Evolutionary conservation across 495 filamentous ascomycete species (phyloP), one percentile per base, ranked within the genome.

Genomic region (Neurospora sublineolata): DNA sequence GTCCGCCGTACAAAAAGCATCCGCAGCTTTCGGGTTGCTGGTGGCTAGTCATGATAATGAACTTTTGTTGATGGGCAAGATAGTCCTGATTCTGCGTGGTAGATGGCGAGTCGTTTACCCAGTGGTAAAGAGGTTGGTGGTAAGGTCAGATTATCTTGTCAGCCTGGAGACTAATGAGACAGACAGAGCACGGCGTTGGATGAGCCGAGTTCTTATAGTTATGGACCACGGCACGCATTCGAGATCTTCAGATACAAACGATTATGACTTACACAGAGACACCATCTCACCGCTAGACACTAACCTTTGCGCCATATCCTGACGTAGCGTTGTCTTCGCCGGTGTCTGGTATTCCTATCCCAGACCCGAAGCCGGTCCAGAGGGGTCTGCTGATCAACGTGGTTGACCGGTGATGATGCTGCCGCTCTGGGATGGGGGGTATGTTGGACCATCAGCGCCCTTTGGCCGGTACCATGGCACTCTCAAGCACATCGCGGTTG

Each of bases 351-450:
- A 70, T 67, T 38, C 71, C 37, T n/a, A 52, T 67, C 42, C 71
- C 46, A 71, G 23, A 58, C 27, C 70, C 23, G 72, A 70, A 39
- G 37, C 38, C 36, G 46, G 42, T 72, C 44, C 33, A 71, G 71
- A 69, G 70, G 60, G 76, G 75, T 77, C 77, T 75, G 77, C 72
- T 79, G 77, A 79, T 78, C 76, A 72, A 44, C 38, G 70, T 71
- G 69, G 42, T 69, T 27, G 68, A 72, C 69, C 72, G 71, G 73
- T 67, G 39, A 68, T 73, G 70, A 60, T 68, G 67, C 71, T 74
- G 76, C 70, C 60, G 67, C 70, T 12, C 37, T 67, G 38, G 23
- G 42, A 30, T 64, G 69, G 68, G 41, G 64, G 68, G 52, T 27
- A 40, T 68, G 58, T 37, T 37, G 68, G 69, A 60, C 68, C 67